Evolutionary conservation across 768 basidiomycete species (phyloP), one percentile per base, ranked within the genome.

Genomic region (Agaricus bisporus): DNA sequence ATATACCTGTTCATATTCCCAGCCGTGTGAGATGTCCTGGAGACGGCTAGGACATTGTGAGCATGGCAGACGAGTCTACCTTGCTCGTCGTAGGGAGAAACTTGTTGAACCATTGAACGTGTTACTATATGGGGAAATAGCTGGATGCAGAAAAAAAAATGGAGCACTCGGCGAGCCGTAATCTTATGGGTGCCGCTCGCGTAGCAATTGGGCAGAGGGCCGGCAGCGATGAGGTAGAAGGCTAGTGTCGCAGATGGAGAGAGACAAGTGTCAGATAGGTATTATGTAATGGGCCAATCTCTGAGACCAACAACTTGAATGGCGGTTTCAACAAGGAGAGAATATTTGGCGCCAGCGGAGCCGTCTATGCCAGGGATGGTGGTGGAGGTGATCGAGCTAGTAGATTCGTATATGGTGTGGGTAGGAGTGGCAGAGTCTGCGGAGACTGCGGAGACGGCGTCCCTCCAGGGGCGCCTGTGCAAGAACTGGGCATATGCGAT

Each of bases 401-500:
- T 81, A 45, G 82, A 82, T 60, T 84, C 86, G 52, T 90, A 85
- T 68, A 90, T 92, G 88, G 61, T 92, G 48, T 92, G 90, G 90
- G 72, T 85, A 29, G 88, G 89, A 1, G 72, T 68, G n/a, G 82
- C 80, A 17, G 77, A 79, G 25, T 71, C 69, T 38, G 68, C 70
- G 25, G 77, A 75, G 49, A 71, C 73, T 55, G 75, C 73, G 35
- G 69, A 70, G 48, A 73, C 71, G 50, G 81, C 81, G n/a, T 69
- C 78, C 0, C 64, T 68, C 39, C 69, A 70, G 36, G 90, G 90
- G 22, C 72, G 65, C 41, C 70, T 92, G 50, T 80, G 79, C 61
- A 76, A 71, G 54, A 90, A 93, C 60, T 92, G 90, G 90, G 87
- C 85, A 20, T 88, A 83, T 62, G 89, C 85, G 28, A 89, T 91